phyloP scores from a whole-genome alignment of 768 basidiomycete species.

The Podaxis sp. region DNA sequence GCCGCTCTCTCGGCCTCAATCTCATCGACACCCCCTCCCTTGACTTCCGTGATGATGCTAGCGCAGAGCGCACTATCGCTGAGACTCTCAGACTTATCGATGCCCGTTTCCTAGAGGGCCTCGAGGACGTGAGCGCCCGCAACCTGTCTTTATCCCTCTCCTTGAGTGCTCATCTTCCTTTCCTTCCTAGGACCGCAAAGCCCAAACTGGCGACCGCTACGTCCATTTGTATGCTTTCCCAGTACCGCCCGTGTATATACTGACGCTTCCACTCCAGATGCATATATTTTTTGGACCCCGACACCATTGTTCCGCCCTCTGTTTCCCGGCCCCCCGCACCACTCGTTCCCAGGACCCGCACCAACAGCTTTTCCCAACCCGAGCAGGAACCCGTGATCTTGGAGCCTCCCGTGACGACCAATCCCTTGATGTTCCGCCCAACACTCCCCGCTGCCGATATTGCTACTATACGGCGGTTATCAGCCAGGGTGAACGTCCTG shows the following conservation, averaged over 20 bases:
- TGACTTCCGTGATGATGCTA: constrained; percentile 63
- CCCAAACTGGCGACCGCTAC: constrained; percentile 67
- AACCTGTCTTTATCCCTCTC: constrained; percentile 15
- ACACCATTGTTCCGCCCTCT: constrained; percentile 69
- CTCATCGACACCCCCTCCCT: constrained; percentile 82
- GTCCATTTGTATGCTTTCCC: constrained; percentile 66
- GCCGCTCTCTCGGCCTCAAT: constrained; percentile 54
- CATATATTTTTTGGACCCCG: constrained; percentile 85
- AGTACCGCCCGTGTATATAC: constrained; percentile 6
- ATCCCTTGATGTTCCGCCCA: constrained; percentile 63
- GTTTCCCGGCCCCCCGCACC: constrained; percentile 65
- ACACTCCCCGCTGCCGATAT: constrained; percentile 71
- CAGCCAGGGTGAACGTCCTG: constrained; percentile 80
- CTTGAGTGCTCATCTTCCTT: constrained; percentile 15
- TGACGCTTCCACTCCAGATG: constrained; percentile 43
- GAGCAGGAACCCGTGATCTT: constrained; percentile 76
- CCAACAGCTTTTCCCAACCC: constrained; percentile 66
- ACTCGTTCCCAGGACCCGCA: constrained; percentile 62
- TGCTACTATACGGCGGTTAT: constrained; percentile 72
- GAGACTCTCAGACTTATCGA: constrained; percentile 75
- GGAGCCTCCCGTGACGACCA: constrained; percentile 73
- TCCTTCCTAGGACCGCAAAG: constrained; percentile 60
- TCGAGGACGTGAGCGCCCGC: constrained; percentile 66
- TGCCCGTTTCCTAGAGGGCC: constrained; percentile 62
- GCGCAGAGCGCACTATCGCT: constrained; percentile 56